A percentile compares a stretch with the other conserved stretches of the same genome.
These are phyloP conservation scores for Trichoderma endophyticum DNA, from an alignment of 2,329 filamentous ascomycete genomes.

Conservation along the genomic window DNA sequence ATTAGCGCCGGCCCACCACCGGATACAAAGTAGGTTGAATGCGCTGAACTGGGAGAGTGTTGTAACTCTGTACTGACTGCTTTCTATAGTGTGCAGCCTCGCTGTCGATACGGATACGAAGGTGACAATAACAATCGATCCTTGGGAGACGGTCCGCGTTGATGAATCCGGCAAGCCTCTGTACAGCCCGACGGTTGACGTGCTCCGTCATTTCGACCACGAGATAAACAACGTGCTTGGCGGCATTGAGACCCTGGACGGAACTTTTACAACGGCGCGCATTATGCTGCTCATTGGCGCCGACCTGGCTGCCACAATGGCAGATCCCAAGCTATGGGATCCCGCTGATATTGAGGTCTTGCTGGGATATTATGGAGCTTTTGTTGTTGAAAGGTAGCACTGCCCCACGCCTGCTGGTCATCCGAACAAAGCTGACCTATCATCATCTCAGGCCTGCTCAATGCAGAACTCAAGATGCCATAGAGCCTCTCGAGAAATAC, in stretches of 20 bases:
- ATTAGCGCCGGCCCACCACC: conserved; percentile 26
- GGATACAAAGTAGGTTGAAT: conserved; percentile 43
- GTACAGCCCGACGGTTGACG: conserved; percentile 80
- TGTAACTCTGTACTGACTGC: neutral
- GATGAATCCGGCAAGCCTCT: conserved; percentile 57
- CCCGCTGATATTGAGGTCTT: conserved; percentile 80
- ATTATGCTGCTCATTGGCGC: conserved; percentile 76
- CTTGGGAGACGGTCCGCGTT: conserved; percentile 63
- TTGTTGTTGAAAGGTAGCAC: conserved; percentile 63
- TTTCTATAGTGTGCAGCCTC: conserved; percentile 62
- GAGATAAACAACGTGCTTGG: conserved; percentile 79
- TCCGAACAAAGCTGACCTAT: neutral
- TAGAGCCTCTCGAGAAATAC: conserved; percentile 71
- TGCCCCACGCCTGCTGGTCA: too few species aligned
- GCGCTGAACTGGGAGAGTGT: neutral
- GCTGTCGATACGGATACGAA: conserved; percentile 65
- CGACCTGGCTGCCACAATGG: conserved; percentile 69
- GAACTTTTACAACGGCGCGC: conserved; percentile 57
- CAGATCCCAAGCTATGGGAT: conserved; percentile 71
- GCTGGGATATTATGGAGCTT: conserved; percentile 71
- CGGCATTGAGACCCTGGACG: conserved; percentile 65
- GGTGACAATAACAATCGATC: conserved; percentile 76
- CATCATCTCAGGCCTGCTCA: conserved; percentile 52
- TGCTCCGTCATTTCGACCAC: conserved; percentile 79
- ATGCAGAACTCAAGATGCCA: conserved; percentile 79